Conservation (phyloP, 1,284 basidiomycete species). For the Cryptococcus floricola region DNA sequence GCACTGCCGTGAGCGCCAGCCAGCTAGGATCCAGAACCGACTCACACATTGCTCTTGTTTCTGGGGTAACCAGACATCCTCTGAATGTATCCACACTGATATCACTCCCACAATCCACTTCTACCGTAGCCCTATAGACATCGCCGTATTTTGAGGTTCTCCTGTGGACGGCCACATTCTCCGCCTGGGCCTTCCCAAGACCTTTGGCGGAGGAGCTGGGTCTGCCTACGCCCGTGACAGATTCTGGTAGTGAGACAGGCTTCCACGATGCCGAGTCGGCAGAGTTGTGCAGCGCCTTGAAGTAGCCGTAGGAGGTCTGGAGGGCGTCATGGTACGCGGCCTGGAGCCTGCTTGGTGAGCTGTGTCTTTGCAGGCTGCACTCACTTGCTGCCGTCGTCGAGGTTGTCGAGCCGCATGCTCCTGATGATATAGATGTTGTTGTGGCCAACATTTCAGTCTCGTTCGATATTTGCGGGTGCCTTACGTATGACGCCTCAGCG, state of each 20-base stretch:
- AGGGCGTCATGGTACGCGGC: slow-evolving; percentile 47
- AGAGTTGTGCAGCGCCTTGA: slow-evolving; percentile 46
- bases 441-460: neutral
- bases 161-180: slow-evolving; percentile 50
- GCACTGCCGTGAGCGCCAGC: neutral
- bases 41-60: slow-evolving; percentile 70
- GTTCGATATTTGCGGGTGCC: too few species aligned
- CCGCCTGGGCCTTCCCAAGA: slow-evolving; percentile 37
- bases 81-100: slow-evolving; percentile 73
- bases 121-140: slow-evolving; percentile 76
- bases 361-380: slow-evolving; percentile 9
- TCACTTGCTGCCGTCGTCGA: slow-evolving; percentile 47
- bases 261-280: slow-evolving; percentile 48
- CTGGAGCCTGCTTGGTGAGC: slow-evolving; percentile 32
- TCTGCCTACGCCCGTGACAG: slow-evolving; percentile 24
- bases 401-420: slow-evolving; percentile 36
- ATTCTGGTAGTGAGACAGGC: slow-evolving; percentile 36
- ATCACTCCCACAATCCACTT: slow-evolving; percentile 65
- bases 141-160: slow-evolving; percentile 58
- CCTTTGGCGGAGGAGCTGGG: slow-evolving; percentile 21
- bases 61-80: slow-evolving; percentile 75
- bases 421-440: neutral
- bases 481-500: neutral
- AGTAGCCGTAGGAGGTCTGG: slow-evolving; percentile 40
- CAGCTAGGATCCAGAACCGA: neutral